A percentile compares a stretch with the other conserved stretches of the same genome.
phyloP scores from a whole-genome alignment of 1,284 basidiomycete species.

The Bothia castanella region DNA sequence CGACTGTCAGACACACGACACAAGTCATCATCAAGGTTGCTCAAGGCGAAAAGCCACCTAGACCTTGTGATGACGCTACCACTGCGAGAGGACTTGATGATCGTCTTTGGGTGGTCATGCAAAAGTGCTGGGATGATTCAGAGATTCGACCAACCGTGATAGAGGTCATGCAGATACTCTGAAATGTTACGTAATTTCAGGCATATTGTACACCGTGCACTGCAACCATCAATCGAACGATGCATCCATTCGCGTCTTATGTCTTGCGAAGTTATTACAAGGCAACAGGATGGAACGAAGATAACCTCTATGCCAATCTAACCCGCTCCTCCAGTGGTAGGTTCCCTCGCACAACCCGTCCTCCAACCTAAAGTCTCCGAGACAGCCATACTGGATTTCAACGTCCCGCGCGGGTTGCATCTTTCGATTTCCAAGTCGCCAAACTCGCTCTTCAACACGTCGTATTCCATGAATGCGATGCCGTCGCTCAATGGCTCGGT shows the following conservation, averaged over 20 bases:
- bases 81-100: constrained; percentile 45
- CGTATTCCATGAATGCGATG: constrained; percentile 88
- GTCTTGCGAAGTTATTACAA: constrained; percentile 87
- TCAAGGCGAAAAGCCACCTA: constrained; percentile 39
- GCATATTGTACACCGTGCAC: no score
- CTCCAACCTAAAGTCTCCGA: constrained; percentile 4
- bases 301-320: constrained; percentile 88
- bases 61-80: constrained; percentile 37
- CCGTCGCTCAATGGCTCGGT: constrained; percentile 90
- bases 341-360: constrained; percentile 24
- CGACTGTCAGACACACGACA: constrained; percentile 43
- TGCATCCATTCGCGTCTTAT: constrained; percentile 86
- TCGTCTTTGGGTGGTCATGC: constrained; percentile 44
- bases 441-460: constrained; percentile 85
- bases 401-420: constrained; percentile 73
- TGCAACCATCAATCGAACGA: constrained; percentile 34
- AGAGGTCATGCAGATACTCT: constrained; percentile 33
- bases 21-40: constrained; percentile 47
- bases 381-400: constrained; percentile 81
- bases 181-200: constrained; percentile 15
- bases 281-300: constrained; percentile 93
- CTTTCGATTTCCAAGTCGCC: constrained; percentile 87
- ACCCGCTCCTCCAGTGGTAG: constrained; percentile 85
- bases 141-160: constrained; percentile 41
- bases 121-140: constrained; percentile 41